Conservation (phyloP, 169 alveolate species). For the Cryptosporidium tyzzeri region DNA sequence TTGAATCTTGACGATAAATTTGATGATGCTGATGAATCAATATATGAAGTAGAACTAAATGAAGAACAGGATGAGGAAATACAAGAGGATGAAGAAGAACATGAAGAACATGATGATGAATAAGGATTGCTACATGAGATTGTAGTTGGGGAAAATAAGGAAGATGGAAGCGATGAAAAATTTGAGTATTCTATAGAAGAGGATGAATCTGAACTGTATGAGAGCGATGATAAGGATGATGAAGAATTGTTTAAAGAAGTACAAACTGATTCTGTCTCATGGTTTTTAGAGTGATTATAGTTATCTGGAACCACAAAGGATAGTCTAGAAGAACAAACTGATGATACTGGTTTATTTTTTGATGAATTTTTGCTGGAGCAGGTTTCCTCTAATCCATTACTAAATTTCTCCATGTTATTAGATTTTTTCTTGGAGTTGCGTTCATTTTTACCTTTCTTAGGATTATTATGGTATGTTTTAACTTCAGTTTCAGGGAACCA, state of each 20-base stretch:
- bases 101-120: conserved; percentile 12
- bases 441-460: neutral
- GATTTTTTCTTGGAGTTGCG: neutral
- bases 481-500: conserved; percentile 58
- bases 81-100: conserved; percentile 24
- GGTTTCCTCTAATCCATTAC: neutral
- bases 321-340: conserved; percentile 10
- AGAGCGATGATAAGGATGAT: conserved; percentile 17
- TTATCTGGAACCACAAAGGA: conserved; percentile 20
- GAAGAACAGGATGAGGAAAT: conserved; percentile 42
- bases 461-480: neutral
- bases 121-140: neutral
- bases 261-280: neutral
- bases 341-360: neutral
- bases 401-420: neutral
- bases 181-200: neutral
- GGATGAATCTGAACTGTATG: neutral
- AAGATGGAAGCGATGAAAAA: conserved; percentile 3
- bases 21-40: conserved; percentile 1
- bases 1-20: neutral
- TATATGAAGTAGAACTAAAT: conserved; percentile 9
- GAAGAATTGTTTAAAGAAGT: conserved; percentile 1
- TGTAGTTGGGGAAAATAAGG: neutral
- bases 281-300: neutral
- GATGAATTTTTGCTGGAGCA: neutral